Evolutionary conservation across 2,329 filamentous ascomycete species (phyloP).

Genomic region (Ascochyta fabae): DNA sequence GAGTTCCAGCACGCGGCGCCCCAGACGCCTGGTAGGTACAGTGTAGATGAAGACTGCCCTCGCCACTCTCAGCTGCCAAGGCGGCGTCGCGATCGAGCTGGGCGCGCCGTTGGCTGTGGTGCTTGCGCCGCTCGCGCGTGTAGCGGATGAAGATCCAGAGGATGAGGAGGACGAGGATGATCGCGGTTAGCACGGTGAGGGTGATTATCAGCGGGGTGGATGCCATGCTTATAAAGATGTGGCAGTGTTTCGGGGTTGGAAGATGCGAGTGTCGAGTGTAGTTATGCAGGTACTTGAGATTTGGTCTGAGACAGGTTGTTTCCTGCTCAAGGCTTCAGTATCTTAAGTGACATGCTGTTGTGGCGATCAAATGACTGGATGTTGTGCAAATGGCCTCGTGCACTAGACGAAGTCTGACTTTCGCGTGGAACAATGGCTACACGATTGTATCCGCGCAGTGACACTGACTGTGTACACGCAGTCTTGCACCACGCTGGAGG

Average conservation of each 20-base stretch:
- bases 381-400: slow-evolving; percentile 1
- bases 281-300: no score
- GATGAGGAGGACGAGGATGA: slow-evolving; percentile 22
- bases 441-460: not conserved
- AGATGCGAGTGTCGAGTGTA: not conserved
- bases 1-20: not conserved
- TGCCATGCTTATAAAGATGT: not conserved
- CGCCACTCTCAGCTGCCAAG: not conserved
- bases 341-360: not conserved
- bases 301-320: no score
- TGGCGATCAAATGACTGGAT: not conserved
- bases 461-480: not conserved
- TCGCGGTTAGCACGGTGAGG: slow-evolving; percentile 22
- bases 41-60: not conserved
- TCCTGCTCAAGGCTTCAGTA: not conserved
- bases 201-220: slow-evolving; percentile 20
- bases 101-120: slow-evolving; percentile 1
- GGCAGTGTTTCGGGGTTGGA: not conserved
- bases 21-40: not conserved
- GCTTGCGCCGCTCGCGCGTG: slow-evolving; percentile 5
- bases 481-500: not conserved
- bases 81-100: not conserved
- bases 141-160: slow-evolving; percentile 22
- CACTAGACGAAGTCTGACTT: not conserved
- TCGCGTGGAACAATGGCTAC: not conserved